These are phyloP conservation scores for Apophysomyces trapeziformis DNA, from an alignment of 371 early-diverging fungal genomes.

Conservation along the genomic window DNA sequence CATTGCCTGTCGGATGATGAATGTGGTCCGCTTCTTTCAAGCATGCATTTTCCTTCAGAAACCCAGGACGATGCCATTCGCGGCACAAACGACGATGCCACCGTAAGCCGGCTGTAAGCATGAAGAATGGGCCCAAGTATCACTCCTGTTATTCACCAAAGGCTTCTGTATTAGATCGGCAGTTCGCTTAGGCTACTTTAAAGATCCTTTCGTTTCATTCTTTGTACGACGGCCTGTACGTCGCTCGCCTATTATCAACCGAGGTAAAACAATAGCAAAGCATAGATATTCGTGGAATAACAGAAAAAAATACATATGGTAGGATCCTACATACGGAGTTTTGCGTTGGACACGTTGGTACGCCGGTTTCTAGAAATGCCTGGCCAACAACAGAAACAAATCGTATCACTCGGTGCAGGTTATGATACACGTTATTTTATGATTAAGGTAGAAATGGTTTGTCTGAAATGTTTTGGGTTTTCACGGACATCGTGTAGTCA, in stretches of 20 bases:
- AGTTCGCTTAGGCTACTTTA: conserved; percentile 76
- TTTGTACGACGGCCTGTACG: conserved; percentile 74
- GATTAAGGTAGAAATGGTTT: conserved; percentile 55
- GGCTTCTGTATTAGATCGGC: conserved; percentile 71
- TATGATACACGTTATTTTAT: conserved; percentile 92
- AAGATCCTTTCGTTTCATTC: conserved; percentile 75
- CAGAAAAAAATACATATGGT: not conserved
- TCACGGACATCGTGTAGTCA: conserved; percentile 8
- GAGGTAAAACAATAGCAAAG: conserved; percentile 58
- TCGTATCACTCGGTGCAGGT: conserved; percentile 90
- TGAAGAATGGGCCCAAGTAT: no score
- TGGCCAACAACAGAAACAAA: conserved; percentile 61
- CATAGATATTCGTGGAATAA: conserved; percentile 31
- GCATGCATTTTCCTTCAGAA: conserved; percentile 12
- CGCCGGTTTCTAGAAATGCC: conserved; percentile 59
- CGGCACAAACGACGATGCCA: conserved; percentile 91
- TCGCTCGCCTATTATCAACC: conserved; percentile 91
- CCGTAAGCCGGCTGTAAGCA: conserved; percentile 72
- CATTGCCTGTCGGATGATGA: not conserved
- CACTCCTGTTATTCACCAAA: no score
- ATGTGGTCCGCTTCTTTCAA: not conserved
- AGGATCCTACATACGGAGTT: conserved; percentile 78
- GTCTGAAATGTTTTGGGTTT: no score
- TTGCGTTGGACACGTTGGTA: conserved; percentile 68
- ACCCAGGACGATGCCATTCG: conserved; percentile 68